Conservation (phyloP, 495 filamentous ascomycete genomes). For the Trichoderma erinaceum region DNA sequence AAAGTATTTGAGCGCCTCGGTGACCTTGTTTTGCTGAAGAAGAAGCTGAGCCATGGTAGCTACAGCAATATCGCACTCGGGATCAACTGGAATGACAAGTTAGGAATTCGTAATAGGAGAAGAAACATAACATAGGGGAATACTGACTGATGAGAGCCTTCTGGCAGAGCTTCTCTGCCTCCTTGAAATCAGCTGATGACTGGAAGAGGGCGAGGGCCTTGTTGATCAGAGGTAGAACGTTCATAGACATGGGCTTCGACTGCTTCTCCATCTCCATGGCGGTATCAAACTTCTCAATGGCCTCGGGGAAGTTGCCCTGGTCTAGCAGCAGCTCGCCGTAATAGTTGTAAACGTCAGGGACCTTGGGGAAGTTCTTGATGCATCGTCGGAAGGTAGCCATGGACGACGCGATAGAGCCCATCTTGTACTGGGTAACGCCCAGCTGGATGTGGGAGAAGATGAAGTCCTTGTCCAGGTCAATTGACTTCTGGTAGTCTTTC, state of each 20-base stretch:
- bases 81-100: slow-evolving; percentile 65
- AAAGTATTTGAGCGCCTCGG: slow-evolving; percentile 92
- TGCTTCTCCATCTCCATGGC: slow-evolving; percentile 97
- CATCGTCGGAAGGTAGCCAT: slow-evolving; percentile 97
- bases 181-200: slow-evolving; percentile 92
- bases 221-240: slow-evolving; percentile 96
- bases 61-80: slow-evolving; percentile 97
- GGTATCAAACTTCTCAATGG: slow-evolving; percentile 96
- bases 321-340: slow-evolving; percentile 97
- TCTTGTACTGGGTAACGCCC: slow-evolving; percentile 99
- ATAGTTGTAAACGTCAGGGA: slow-evolving; percentile 99
- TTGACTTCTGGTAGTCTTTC: slow-evolving; percentile 98
- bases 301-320: slow-evolving; percentile 90
- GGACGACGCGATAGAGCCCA: slow-evolving; percentile 94
- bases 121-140: not conserved
- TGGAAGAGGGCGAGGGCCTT: slow-evolving; percentile 96
- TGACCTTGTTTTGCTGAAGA: slow-evolving; percentile 94
- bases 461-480: slow-evolving; percentile 89
- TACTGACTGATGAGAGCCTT: slow-evolving; percentile 91
- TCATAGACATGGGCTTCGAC: slow-evolving; percentile 88
- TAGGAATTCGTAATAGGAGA: not conserved
- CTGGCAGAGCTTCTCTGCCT: slow-evolving; percentile 93
- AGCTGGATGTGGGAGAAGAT: slow-evolving; percentile 99
- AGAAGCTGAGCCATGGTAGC: slow-evolving; percentile 99
- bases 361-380: slow-evolving; percentile 96